Evolutionary conservation across 768 basidiomycete species (phyloP), one percentile per base, ranked within the genome.

Genomic region (Neoboletus subvelutipes): DNA sequence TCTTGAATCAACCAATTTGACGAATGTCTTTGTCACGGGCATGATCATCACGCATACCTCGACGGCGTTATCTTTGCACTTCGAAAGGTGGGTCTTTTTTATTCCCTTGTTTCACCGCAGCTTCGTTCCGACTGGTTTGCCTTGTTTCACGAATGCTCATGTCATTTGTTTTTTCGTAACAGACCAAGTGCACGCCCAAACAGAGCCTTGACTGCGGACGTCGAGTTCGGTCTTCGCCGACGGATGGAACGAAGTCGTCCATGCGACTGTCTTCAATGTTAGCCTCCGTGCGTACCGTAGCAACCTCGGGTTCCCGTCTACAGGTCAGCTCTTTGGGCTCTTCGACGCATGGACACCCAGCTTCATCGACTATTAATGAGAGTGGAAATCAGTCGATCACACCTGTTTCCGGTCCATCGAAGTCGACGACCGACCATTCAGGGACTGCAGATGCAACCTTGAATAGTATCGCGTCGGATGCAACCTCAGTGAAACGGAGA

Each of bases 31-130:
- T 11, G 85, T 86, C 2, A 82, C 83, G 5, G 90, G 90, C 4
- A 89, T 86, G 3, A 61, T 90, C 31, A 76, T 82, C 37, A 80
- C 59, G 33, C 62, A 73, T 59, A 70, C 78, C 28, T 74, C 71
- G 3, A 76, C 78, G 0, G 78, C 83, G 5, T 91, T 15, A 80
- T 81, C n/a, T 78, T 81, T 28, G 76, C 79, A 33, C 66, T 80
- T 53, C 67, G 77, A 55, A 78, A 78, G 72, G 79, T 78, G 54
- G 3, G 67, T 66, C 52, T 40, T 6, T 20, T 52, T 33, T 22
- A 18, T 50, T 39, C 33, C 15, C 46, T 4, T 26, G 11, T 55
- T 41, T 34, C 37, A 17, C 7, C 10, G 12, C 4, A 31, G 9
- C 42, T 45, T 45, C 17, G n/a, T 45, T 18, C 37, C n/a, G 43